Percentiles rank a stretch among this genome's conserved stretches.
Evolutionary conservation across 1,139 yeast genomes (phyloP).

Genomic region (Komagataea norvegica): DNA sequence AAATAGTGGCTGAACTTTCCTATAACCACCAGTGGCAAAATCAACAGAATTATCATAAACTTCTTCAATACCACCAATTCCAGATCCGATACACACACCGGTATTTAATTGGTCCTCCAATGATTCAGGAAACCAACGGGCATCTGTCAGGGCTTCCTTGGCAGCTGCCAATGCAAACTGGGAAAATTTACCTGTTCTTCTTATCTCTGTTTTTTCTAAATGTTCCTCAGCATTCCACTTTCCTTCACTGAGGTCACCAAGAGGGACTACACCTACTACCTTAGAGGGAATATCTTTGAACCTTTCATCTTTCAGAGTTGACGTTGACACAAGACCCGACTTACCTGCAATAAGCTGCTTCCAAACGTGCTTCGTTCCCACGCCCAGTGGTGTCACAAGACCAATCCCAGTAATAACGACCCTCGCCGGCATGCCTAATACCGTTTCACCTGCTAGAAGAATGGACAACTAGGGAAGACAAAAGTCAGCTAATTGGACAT

Average conservation of each 20-base stretch:
- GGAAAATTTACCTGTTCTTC: conserved; percentile 67
- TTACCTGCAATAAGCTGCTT: conserved; percentile 41
- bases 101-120: conserved; percentile 34
- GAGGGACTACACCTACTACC: conserved; percentile 72
- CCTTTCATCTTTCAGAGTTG: conserved; percentile 40
- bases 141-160: conserved; percentile 67
- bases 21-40: conserved; percentile 52
- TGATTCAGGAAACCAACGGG: conserved; percentile 45
- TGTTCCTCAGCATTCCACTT: conserved; percentile 43
- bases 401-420: conserved; percentile 95
- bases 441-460: neutral
- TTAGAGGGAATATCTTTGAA: conserved; percentile 65
- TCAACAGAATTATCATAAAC: conserved; percentile 54
- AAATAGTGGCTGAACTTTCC: conserved; percentile 77
- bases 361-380: conserved; percentile 57
- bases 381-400: conserved; percentile 79
- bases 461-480: neutral
- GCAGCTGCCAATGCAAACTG: conserved; percentile 81
- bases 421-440: conserved; percentile 29
- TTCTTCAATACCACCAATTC: conserved; percentile 87
- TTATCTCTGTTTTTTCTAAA: conserved; percentile 30
- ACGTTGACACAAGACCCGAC: conserved; percentile 57
- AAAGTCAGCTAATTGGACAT: too few species aligned
- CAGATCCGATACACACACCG: conserved; percentile 90
- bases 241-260: conserved; percentile 45